Evolutionary conservation across 805 yeast species (phyloP), one percentile per base, ranked within the genome.

Genomic region (Sugiyamaella valdiviana): DNA sequence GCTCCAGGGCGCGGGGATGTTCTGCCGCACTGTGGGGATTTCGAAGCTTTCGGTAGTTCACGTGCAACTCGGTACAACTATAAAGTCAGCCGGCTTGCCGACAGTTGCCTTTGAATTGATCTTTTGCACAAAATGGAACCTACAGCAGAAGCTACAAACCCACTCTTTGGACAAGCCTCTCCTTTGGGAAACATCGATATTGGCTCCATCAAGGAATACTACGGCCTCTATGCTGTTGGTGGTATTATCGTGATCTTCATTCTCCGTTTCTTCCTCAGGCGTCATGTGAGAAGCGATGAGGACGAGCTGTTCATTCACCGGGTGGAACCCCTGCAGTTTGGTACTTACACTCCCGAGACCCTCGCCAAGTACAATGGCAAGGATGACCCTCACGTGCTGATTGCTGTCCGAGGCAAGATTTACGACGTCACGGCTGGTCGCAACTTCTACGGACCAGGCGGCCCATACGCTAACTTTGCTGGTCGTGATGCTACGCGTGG

Each of bases 401-500:
- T 91, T 53, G 93, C 87, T 0, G 87, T 91, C n/a, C 79, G 75
- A 57, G 95, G 96, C 1, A 82, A 75, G 21, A 95, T 91, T 2
- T 91, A 77, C 60, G 96, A 91, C 61, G 95, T 88, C 17, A 71
- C 86, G 4, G 71, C 73, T 9, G 95, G 95, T 0, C 78, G 90
- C 55, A 77, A 78, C 42, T 90, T 91, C 63, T 91, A 91, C 65
- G 98, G 98, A 0, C 98, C 98, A 5, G 86, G 91, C 24, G 97
- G 97, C 0, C 95, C 96, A 0, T 91, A 91, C 67, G 81, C 85
- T 39, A 87, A 85, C 62, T 91, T 91, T 73, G 97, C 97, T 0
- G 98, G 98, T 1, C 83, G 86, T 57, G 98, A 91, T 68, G 97
- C 97, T 2, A 83, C 95, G 0, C 74, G 98, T 55, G 98, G 97